phyloP scores from a whole-genome alignment of 2,329 filamentous ascomycete genomes.

The Penicillium hesseltinei region DNA sequence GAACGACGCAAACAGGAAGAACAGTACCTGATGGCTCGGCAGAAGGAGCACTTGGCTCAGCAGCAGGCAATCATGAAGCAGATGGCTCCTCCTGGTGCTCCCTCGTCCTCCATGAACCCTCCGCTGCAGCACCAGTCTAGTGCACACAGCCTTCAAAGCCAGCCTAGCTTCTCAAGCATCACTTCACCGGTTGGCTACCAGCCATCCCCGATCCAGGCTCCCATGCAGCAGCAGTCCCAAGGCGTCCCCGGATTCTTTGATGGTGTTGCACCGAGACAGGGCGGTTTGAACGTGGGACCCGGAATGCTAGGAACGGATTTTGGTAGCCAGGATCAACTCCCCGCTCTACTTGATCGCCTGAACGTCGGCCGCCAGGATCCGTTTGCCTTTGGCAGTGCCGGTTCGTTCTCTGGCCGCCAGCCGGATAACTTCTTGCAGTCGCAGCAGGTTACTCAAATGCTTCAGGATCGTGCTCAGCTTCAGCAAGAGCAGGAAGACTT shows the following conservation, averaged over 20 bases:
- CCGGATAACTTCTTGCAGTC: conserved; percentile 49
- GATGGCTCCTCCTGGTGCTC: conserved; percentile 62
- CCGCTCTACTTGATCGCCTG: conserved; percentile 63
- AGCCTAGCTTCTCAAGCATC: conserved; percentile 94
- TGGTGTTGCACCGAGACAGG: conserved; percentile 44
- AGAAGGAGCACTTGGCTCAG: conserved; percentile 87
- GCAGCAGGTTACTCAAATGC: conserved; percentile 59
- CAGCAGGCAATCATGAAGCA: conserved; percentile 77
- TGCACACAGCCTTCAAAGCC: conserved; percentile 91
- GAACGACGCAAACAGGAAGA: conserved; percentile 97
- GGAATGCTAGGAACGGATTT: conserved; percentile 47
- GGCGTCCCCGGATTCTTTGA: conserved; percentile 71
- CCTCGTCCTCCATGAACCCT: conserved; percentile 53
- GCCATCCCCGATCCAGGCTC: conserved; percentile 58
- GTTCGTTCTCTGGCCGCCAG: conserved; percentile 48
- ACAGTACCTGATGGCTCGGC: conserved; percentile 92
- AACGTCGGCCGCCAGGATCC: conserved; percentile 55
- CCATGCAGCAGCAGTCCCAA: conserved; percentile 56
- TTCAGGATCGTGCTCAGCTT: conserved; percentile 60
- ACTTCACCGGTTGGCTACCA: conserved; percentile 76
- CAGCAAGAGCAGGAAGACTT: conserved; percentile 62
- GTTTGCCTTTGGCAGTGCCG: conserved; percentile 48
- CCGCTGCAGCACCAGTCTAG: conserved; percentile 89
- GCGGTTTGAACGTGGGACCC: conserved; percentile 37
- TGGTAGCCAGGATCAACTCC: conserved; percentile 70